Evolutionary conservation across 2,329 filamentous ascomycete genomes (phyloP).

Genomic region (Parastagonospora nodorum): DNA sequence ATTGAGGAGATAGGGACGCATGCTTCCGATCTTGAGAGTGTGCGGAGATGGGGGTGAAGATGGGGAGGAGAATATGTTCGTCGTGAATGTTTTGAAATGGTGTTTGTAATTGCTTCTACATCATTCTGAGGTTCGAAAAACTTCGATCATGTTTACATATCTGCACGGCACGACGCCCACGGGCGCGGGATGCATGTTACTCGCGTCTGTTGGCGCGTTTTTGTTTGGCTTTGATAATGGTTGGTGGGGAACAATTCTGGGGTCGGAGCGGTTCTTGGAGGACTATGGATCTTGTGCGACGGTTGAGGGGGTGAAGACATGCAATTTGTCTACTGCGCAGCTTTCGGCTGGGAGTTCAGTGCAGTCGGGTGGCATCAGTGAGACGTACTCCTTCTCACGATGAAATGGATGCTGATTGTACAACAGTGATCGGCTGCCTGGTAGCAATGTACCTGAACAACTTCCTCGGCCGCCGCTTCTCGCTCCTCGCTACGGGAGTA

Average conservation of each 20-base stretch:
- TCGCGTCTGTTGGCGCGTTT: conserved; percentile 12
- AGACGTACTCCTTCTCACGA: not conserved
- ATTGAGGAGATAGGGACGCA: not conserved
- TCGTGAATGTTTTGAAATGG: too few relatives aligned
- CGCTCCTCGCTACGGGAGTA: conserved; percentile 8
- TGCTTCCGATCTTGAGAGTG: not conserved
- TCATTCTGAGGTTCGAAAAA: too few relatives aligned
- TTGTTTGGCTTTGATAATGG: conserved; percentile 15
- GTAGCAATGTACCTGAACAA: conserved; percentile 14
- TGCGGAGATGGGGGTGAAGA: too few relatives aligned
- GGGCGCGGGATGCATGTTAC: conserved; percentile 5
- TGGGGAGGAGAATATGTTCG: not conserved
- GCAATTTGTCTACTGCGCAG: conserved; percentile 9
- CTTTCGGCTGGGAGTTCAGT: conserved; percentile 11
- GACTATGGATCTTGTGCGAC: conserved; percentile 11
- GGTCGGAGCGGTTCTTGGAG: conserved; percentile 9
- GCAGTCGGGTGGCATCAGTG: conserved; percentile 13
- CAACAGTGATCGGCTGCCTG: conserved; percentile 12
- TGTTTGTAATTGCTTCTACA: too few relatives aligned
- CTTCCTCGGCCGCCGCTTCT: conserved; percentile 6
- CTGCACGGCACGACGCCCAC: conserved; percentile 5
- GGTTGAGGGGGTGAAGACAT: conserved; percentile 7
- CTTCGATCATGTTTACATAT: conserved; percentile 4
- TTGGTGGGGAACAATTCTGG: conserved; percentile 16
- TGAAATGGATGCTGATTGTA: not conserved